phyloP scores from a whole-genome alignment of 345 rosid species.

The Syzygium oleosum region DNA sequence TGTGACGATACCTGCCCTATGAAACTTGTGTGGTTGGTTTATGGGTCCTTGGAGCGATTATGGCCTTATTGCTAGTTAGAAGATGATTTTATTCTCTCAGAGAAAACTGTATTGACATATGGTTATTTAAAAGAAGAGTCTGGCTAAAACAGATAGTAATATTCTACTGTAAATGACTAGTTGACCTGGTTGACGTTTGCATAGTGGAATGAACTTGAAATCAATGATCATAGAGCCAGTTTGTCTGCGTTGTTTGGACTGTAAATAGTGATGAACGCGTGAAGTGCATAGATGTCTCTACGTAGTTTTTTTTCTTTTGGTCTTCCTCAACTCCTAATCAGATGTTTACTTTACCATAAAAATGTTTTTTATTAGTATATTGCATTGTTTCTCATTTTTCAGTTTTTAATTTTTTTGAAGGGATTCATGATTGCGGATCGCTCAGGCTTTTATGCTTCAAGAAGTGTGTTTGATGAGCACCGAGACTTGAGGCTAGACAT shows the following conservation, averaged over 20 bases:
- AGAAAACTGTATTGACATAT: not conserved
- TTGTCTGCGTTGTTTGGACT: not conserved
- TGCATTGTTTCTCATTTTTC: not conserved
- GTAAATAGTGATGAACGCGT: not conserved
- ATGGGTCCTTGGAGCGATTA: not conserved
- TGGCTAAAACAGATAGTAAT: not conserved
- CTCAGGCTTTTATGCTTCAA: slow-evolving; percentile 40
- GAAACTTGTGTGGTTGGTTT: not conserved
- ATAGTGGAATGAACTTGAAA: not conserved
- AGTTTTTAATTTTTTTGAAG: slow-evolving; percentile 22
- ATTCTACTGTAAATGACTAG: not conserved
- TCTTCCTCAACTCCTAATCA: not conserved
- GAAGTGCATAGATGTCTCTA: not conserved
- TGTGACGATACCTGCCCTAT: not conserved
- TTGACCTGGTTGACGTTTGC: not conserved
- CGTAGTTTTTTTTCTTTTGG: not conserved
- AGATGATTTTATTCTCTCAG: not conserved
- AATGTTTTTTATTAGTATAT: not conserved
- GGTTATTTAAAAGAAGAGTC: not conserved
- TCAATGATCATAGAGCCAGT: not conserved
- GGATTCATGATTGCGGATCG: slow-evolving; percentile 46
- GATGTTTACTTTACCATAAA: not conserved
- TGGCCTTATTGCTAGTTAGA: not conserved
- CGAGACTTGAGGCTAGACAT: slow-evolving; percentile 82
- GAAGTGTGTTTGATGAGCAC: slow-evolving; percentile 57